phyloP scores from a whole-genome alignment of 495 filamentous ascomycete genomes.

The Hyaloscypha bicolor region DNA sequence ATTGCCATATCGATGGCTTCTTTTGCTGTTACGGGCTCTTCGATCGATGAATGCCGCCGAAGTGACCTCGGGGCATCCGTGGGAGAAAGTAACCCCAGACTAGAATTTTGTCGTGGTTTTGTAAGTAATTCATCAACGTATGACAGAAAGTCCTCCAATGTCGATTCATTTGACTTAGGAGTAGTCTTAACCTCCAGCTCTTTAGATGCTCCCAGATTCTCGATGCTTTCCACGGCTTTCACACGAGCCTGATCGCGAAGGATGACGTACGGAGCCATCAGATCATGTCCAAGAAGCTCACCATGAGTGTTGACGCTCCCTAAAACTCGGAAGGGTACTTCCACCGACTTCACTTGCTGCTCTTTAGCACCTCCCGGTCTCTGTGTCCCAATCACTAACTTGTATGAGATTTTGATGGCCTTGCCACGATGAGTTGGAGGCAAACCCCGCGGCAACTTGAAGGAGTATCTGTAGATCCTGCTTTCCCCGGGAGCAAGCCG shows the following conservation, averaged over 20 bases:
- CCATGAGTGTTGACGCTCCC: slow-evolving; percentile 77
- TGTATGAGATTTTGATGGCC: slow-evolving; percentile 92
- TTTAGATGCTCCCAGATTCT: slow-evolving; percentile 19
- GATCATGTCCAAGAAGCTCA: slow-evolving; percentile 72
- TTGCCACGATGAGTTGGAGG: slow-evolving; percentile 91
- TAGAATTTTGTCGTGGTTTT: slow-evolving; percentile 53
- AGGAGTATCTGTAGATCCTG: slow-evolving; percentile 81
- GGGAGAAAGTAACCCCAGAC: slow-evolving; percentile 68
- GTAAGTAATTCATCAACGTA: slow-evolving; percentile 84
- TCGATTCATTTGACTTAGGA: slow-evolving; percentile 29
- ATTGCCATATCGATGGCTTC: slow-evolving; percentile 92
- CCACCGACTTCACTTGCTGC: slow-evolving; percentile 86
- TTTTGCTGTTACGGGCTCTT: slow-evolving; percentile 62
- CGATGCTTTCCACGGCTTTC: slow-evolving; percentile 45
- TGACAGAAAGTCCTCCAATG: slow-evolving; percentile 64
- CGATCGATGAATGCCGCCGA: slow-evolving; percentile 52
- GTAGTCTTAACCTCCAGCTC: slow-evolving; percentile 36
- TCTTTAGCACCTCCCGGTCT: slow-evolving; percentile 74
- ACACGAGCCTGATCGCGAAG: slow-evolving; percentile 82
- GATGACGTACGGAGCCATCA: slow-evolving; percentile 92
- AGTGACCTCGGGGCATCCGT: slow-evolving; percentile 53
- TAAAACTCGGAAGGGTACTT: slow-evolving; percentile 92
- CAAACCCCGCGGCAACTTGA: slow-evolving; percentile 80
- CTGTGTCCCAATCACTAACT: slow-evolving; percentile 89
- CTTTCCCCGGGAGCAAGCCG: slow-evolving; percentile 87